These are phyloP conservation scores for Rhizophora apiculata DNA, from an alignment of 345 rosid genomes.

Conservation along the genomic window DNA sequence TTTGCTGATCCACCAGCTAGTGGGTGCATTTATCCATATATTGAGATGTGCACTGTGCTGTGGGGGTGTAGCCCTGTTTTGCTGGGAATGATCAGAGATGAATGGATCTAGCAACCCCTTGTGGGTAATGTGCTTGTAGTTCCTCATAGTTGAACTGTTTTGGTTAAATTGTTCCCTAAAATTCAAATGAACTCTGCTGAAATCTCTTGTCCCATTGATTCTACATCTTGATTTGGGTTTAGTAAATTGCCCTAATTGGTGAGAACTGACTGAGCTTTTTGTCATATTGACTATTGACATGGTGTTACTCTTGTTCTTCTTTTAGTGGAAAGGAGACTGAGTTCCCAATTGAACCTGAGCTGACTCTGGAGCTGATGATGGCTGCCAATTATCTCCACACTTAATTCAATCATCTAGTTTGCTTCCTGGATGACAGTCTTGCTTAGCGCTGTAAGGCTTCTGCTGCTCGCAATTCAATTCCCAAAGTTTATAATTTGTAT, in stretches of 20 bases:
- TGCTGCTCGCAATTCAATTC: not conserved
- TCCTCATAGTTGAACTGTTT: not conserved
- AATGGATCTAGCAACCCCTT: too few relatives aligned
- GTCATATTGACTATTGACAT: conserved; percentile 14
- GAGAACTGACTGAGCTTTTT: too few relatives aligned
- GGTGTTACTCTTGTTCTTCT: not conserved
- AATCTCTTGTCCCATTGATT: not conserved
- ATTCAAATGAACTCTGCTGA: not conserved
- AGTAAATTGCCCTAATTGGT: not conserved
- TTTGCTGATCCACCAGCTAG: too few relatives aligned
- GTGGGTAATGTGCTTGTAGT: too few relatives aligned
- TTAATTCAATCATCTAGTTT: conserved; percentile 18
- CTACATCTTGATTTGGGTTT: not conserved
- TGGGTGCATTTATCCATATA: too few relatives aligned
- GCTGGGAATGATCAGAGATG: too few relatives aligned
- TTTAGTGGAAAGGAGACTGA: conserved; percentile 64
- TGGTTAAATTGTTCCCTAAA: not conserved
- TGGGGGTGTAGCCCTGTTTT: too few relatives aligned
- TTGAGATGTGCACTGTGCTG: too few relatives aligned
- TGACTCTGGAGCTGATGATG: conserved; percentile 73
- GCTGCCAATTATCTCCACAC: conserved; percentile 77
- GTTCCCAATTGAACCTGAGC: conserved; percentile 66
- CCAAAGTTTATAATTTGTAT: not conserved
- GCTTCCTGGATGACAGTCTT: conserved; percentile 14
- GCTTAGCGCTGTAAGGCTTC: conserved; percentile 7